Evolutionary conservation across 306 rosid genomes (phyloP).

Genomic region (Sindora glabra): DNA sequence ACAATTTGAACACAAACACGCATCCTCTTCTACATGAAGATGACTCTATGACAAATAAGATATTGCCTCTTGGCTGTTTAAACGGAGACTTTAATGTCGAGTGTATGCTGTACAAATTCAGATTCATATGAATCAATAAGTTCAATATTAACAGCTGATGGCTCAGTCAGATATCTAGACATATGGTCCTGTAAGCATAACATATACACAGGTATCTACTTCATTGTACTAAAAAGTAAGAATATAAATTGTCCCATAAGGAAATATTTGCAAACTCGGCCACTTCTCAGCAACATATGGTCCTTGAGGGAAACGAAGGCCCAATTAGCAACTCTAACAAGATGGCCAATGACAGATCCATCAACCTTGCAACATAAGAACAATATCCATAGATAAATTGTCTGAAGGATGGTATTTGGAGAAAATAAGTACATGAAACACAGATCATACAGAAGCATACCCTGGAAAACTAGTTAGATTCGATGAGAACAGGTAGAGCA

Average conservation of each 20-base stretch:
- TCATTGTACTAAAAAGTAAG: conserved; percentile 16
- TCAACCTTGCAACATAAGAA: conserved; percentile 22
- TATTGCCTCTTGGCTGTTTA: too few species aligned
- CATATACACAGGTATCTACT: conserved; percentile 19
- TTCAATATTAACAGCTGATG: not conserved
- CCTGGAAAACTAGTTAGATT: conserved; percentile 36
- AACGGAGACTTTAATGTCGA: not conserved
- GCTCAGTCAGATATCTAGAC: not conserved
- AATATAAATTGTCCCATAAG: conserved; percentile 41
- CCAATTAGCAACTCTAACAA: not conserved
- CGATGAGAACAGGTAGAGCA: conserved; percentile 41
- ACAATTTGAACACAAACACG: too few species aligned
- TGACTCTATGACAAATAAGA: too few species aligned
- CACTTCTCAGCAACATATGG: conserved; percentile 17
- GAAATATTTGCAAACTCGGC: not conserved
- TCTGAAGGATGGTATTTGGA: too few species aligned
- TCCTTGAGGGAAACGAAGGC: conserved; percentile 1
- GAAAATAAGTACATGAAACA: not conserved
- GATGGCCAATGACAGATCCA: conserved; percentile 5
- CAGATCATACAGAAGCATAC: conserved; percentile 20
- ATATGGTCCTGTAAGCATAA: too few species aligned
- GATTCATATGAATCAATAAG: conserved; percentile 1
- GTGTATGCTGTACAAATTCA: conserved; percentile 27
- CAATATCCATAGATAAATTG: not conserved
- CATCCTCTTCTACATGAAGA: too few species aligned